Evolutionary conservation across 2,329 filamentous ascomycete species (phyloP).

Genomic region (Fusarium anthophilum): DNA sequence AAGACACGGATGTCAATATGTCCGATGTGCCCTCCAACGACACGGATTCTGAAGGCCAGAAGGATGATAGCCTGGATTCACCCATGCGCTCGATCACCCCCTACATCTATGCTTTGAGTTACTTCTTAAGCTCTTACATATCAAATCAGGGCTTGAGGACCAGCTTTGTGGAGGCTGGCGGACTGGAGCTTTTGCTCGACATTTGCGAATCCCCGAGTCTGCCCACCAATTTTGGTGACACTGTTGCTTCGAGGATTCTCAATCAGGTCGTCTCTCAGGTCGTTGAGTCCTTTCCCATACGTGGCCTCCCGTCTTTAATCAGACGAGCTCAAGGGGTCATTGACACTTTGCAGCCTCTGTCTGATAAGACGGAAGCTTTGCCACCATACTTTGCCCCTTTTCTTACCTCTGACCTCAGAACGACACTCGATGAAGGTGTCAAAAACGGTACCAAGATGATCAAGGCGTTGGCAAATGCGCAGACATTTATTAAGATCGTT

Average conservation of each 20-base stretch:
- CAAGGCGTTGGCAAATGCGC: conserved; percentile 80
- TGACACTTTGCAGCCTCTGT: conserved; percentile 73
- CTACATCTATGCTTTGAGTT: conserved; percentile 79
- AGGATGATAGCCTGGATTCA: conserved; percentile 36
- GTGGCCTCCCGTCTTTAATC: conserved; percentile 84
- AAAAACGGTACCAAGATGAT: conserved; percentile 77
- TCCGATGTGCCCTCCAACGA: conserved; percentile 55
- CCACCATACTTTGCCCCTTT: conserved; percentile 77
- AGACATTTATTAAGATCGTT: conserved; percentile 79
- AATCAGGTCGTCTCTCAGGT: conserved; percentile 79
- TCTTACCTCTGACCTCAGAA: conserved; percentile 57
- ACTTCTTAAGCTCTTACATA: conserved; percentile 80
- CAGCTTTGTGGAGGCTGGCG: conserved; percentile 80
- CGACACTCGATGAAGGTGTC: conserved; percentile 50
- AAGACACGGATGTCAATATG: conserved; percentile 72
- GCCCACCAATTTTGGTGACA: conserved; percentile 68
- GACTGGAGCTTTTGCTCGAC: conserved; percentile 84
- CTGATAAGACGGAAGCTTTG: conserved; percentile 58
- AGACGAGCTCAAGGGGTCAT: conserved; percentile 76
- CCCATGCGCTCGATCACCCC: conserved; percentile 60
- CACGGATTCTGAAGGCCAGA: conserved; percentile 13
- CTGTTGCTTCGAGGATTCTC: conserved; percentile 73
- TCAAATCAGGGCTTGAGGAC: conserved; percentile 77
- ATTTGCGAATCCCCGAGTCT: conserved; percentile 85
- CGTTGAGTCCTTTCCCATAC: conserved; percentile 81